Evolutionary conservation across 805 yeast genomes (phyloP), one percentile per base, ranked within the genome.

Genomic region (Yamadazyma takamatsuzukensis): DNA sequence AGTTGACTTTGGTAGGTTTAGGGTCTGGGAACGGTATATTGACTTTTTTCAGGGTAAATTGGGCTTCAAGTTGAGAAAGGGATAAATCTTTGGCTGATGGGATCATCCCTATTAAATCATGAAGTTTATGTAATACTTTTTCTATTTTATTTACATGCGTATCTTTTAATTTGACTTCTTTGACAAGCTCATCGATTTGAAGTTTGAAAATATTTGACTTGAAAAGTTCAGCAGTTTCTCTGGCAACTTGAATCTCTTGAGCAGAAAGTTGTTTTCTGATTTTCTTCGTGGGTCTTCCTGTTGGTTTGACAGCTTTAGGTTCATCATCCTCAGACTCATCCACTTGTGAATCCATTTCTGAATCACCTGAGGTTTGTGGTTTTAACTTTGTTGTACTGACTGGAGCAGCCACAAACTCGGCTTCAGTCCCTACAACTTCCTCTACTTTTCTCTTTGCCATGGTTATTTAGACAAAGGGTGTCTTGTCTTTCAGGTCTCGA

Each of bases 191-290:
- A 59, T 89, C 97, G 40, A 93, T 88, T 63, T 93, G 96, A 37
- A 93, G 61, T 57, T 93, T 93, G 78, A 93, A 90, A 34, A 93
- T 88, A 59, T 89, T 93, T 6, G 96, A 87, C 52, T 89, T 87
- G 76, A 89, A 93, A 28, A 90, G 64, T 56, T 89, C 97, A 1
- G 95, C 93, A 1, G 97, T 85, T 56, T 89, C 97, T 48, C 95
- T 74, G 0, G 96, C 96, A 2, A 83, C 73, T 48, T 90, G 96
- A 28, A 90, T 78, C 37, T 93, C 96, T 46, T 86, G 89, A 0
- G 93, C 79, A 0, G 83, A 64, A 15, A 78, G 48, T 43, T 67
- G 65, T 31, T 56, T 43, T 28, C 47, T 53, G 25, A 58, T 66
- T 34, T 58, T 62, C 41, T 66, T 65, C 8, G 59, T 51, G 7